Base-by-base conservation (phyloP, 352 stramenopile species). In the Phytopythium ostracodes region DNA sequence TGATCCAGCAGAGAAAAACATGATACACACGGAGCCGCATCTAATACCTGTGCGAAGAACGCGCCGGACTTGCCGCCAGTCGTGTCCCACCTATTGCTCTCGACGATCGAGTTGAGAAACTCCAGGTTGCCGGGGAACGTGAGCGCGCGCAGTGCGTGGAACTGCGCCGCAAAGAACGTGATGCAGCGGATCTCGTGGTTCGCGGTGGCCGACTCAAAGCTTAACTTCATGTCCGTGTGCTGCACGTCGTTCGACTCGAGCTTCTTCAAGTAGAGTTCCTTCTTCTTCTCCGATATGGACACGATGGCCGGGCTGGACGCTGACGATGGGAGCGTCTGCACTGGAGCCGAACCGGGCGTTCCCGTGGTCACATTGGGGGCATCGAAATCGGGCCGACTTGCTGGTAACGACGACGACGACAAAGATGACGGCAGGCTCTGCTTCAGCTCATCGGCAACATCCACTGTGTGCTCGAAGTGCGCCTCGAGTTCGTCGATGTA, bases 1-100 rank as follows among this genome's bases (percentile, higher is more conserved):
- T 42, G 8, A 12, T 2, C 10, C 3, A 42, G 36, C 35, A 65
- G 44, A 52, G 9, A 36, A 54, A 10, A 36, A n/a, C 24, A 66
- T 20, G 40, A 50, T 11, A 62, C 38, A 15, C 8, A 60, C 24
- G 63, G 42, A 49, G 66, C 20, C 18, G n/a, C 11, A 24, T 18
- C 14, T 3, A 27, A 44, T 77, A 94, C 85, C 77, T 92, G 81
- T 6, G 81, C 91, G 63, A 96, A 96, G 60, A 92, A 94, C 3
- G 87, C 87, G 38, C 87, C 87, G 1, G 87, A 96, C 40, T 96
- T 96, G 44, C 87, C 87, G 46, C 87, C 87, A n/a, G 73, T 82
- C 2, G 84, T 81, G 59, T 91, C 79, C 80, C 83, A 94, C 0
- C 74, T 69, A 31, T 79, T 87, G 59, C 87, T 96, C 59, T 91